Evolutionary conservation across 2,329 filamentous ascomycete genomes (phyloP), one percentile per base, ranked within the genome.

Genomic region (Pezicula neosporulosa): DNA sequence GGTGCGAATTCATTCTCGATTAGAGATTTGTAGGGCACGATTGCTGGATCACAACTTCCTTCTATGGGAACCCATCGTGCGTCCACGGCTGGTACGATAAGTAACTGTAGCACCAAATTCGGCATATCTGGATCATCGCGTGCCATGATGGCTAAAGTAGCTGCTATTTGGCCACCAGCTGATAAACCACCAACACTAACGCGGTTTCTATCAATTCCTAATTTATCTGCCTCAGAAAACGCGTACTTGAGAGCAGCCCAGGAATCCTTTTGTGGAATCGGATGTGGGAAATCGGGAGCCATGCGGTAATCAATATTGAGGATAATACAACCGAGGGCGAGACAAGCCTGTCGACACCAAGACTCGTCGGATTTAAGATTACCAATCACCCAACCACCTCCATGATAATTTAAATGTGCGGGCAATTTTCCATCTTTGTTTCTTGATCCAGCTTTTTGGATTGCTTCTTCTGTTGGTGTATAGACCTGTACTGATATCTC

Each of bases 271-370:
- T 70, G 64, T 15, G 69, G 69, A 6, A 68, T 66, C 2, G 75
- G 75, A 53, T 76, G 77, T 10, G 68, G 67, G 55, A 71, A 63
- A 47, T 77, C 71, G 0, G 76, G 75, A 1, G 73, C 72, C 8
- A 77, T 63, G 15, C 59, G 46, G 44, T 75, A 75, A 19, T 68
- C 67, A 3, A 73, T 64, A 54, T 69, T 72, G 13, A 75, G 59
- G n/a, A 70, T 68, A 2, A 70, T 37, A 46, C 50, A 55, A 4
- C 58, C 58, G 2, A 59, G 41, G 4, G 38, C 44, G 44, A 57
- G 52, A 38, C 56, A 58, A 2, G 36, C 49, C 48, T 60, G 53
- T 48, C 56, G 45, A 45, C 57, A 59, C 58, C 58, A 60, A 1
- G 49, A 48, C 10, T 59, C 58, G 38, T 60, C 58, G 3, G 47